These are phyloP conservation scores for Carex kokanica DNA, from an alignment of 176 grass and related monocot genomes.

Conservation along the genomic window DNA sequence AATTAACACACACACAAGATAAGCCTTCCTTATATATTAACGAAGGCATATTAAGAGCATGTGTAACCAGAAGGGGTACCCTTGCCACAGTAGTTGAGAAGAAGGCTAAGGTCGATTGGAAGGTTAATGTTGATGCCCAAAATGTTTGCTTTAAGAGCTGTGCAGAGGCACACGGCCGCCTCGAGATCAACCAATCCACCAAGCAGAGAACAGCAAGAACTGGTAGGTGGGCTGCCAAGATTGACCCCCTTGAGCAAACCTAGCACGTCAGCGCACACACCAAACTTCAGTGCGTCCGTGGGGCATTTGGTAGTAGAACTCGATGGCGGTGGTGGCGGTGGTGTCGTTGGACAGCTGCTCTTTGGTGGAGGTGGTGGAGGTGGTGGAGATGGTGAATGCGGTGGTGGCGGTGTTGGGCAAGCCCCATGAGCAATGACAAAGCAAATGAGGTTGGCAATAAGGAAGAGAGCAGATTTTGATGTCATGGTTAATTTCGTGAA, in stretches of 20 bases:
- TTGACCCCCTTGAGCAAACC: constrained; percentile 11
- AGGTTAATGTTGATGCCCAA: constrained; percentile 47
- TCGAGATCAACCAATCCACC: constrained; percentile 46
- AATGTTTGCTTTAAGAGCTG: constrained; percentile 51
- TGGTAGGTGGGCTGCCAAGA: background rate
- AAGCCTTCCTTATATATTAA: background rate
- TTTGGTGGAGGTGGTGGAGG: background rate
- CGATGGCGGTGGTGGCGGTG: background rate
- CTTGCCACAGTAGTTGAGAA: constrained; percentile 71
- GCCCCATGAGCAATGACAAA: constrained; percentile 4
- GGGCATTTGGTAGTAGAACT: constrained; percentile 7
- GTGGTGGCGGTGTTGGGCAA: constrained; percentile 2
- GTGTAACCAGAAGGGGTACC: constrained; percentile 30
- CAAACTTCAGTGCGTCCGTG: background rate
- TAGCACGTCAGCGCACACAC: constrained; percentile 6
- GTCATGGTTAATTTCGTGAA: background rate
- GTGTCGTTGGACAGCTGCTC: background rate
- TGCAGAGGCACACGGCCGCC: constrained; percentile 64
- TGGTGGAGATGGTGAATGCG: background rate
- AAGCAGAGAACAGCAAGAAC: constrained; percentile 15
- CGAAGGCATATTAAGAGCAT: constrained; percentile 15
- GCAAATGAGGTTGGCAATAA: constrained; percentile 18
- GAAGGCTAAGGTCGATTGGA: constrained; percentile 42
- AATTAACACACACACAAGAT: background rate
- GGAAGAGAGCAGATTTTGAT: constrained; percentile 21